Evolutionary conservation across 495 filamentous ascomycete genomes (phyloP), one percentile per base, ranked within the genome.

Genomic region (Apodospora peruviana): DNA sequence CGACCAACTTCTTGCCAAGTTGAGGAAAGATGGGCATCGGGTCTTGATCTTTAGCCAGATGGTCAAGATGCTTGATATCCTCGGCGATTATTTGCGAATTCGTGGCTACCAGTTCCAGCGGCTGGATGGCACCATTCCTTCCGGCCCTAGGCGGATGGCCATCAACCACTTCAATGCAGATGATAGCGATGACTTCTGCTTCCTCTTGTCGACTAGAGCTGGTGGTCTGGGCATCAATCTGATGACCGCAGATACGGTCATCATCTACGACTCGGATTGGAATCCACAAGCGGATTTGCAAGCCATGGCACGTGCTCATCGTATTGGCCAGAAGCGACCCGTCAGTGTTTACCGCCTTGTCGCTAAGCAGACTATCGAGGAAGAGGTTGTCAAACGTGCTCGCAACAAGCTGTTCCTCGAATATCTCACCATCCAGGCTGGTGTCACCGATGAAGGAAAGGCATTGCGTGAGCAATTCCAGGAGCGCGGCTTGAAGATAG

Each of bases 41-140:
- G 94, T 99, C 24, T 64, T 99, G 56, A 96, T 99, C 40, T 99
- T 99, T 71, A 96, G 93, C 55, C 94, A 97, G 65, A 97, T 99
- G 94, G 93, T 99, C 27, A 93, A 90, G 65, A 96, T 99, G 83
- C 81, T 99, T 4, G 90, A 99, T 57, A 90, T 99, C 46, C 75
- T 99, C 0, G 86, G 87, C 36, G 90, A 97, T 53, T 99, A 99
- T 65, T 77, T 97, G 51, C 82, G 88, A 43, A 78, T 88, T 27
- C 88, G 93, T 27, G 88, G 89, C 12, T 90, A 96, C 65, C 80
- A 88, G 40, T 96, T 90, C 60, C 93, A 99, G 64, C 79, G 93
- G 9, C 80, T 99, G 4, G 93, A 99, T 60, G 93, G 93, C 51
- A 99, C 93, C 2, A 95, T 97, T 52, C 81, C 90, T 32, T 84